Base-by-base conservation (phyloP, 2,329 filamentous ascomycete genomes). In the Colletotrichum tanaceti region DNA sequence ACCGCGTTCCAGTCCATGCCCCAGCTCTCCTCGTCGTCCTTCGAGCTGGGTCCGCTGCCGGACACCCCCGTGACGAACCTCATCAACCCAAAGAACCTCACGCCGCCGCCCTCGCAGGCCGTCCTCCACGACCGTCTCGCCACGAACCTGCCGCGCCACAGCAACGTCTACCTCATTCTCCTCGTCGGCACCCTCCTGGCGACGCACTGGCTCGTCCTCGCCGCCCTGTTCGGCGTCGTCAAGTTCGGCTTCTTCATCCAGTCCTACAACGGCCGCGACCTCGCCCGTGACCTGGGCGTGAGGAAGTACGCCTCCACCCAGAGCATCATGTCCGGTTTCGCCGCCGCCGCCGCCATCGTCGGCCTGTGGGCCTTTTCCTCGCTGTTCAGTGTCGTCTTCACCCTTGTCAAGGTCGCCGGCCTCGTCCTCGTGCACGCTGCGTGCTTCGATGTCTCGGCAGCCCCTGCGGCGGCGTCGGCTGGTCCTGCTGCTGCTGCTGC, bases 121-220 rank as follows among this genome's bases (percentile, higher is more conserved):
- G 55, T 69, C 38, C 63, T 69, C 55, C 66, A 69, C 20, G 20
- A 44, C 49, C 66, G 66, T 39, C 63, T 69, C 24, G 43, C 62
- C 24, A 53, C 62, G 18, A 69, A 69, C 55, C 49, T 69, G 9
- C 57, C 41, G 35, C 66, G 66, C 55, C 66, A 69, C 62, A 63
- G 66, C 55, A 69, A 66, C 38, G 66, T 63, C 62, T 69, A 69
- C 44, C 53, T 60, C 38, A 65, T 69, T 55, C 66, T 69, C n/a
- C 55, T 69, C 32, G 66, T 69, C 55, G 66, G 66, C 49, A 69
- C 62, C 38, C 50, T 69, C 24, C 49, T 69, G 49, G 63, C 66
- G 9, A 65, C 62, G 11, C 66, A 69, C 44, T 69, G 66, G 66
- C 62, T 69, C 62, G 55, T 69, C 16, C 55, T 69, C 35, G 62